These are phyloP conservation scores for Tetrapisispora iriomotensis DNA, from an alignment of 805 yeast species.

Conservation along the genomic window DNA sequence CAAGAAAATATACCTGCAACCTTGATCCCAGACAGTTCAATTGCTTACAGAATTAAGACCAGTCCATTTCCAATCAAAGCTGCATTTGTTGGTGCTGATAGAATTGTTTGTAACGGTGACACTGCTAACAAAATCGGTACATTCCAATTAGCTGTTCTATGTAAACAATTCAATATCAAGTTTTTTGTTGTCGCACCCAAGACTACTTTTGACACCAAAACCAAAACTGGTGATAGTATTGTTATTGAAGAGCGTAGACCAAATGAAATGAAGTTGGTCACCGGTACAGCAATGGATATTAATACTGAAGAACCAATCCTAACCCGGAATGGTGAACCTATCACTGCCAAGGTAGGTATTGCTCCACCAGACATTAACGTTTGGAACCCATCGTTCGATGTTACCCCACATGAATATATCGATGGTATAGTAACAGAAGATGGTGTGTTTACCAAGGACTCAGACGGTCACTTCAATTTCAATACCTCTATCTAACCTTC, in stretches of 20 bases:
- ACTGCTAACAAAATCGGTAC: conserved; percentile 97
- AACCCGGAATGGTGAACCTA: conserved; percentile 23
- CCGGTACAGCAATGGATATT: conserved; percentile 49
- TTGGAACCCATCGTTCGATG: conserved; percentile 96
- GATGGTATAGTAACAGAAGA: conserved; percentile 88
- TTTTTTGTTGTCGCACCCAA: conserved; percentile 94
- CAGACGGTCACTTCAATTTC: conserved; percentile 42
- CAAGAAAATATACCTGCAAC: conserved; percentile 84
- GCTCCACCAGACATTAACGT: conserved; percentile 81
- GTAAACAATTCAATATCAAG: conserved; percentile 53
- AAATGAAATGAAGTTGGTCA: conserved; percentile 63
- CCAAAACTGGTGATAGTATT: conserved; percentile 61
- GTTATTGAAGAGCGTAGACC: conserved; percentile 82
- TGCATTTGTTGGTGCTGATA: conserved; percentile 89
- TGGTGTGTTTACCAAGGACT: conserved; percentile 42
- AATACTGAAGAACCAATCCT: conserved; percentile 18
- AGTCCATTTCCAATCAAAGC: conserved; percentile 62
- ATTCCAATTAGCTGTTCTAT: conserved; percentile 73
- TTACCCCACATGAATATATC: conserved; percentile 73
- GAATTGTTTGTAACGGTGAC: conserved; percentile 89
- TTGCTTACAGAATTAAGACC: conserved; percentile 53
- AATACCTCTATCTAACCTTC: no score
- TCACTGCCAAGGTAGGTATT: conserved; percentile 49
- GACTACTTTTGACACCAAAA: conserved; percentile 72
- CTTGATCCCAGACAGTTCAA: conserved; percentile 85